Evolutionary conservation across 1,139 yeast genomes (phyloP).

Genomic region (Kluyveromyces sp.): DNA sequence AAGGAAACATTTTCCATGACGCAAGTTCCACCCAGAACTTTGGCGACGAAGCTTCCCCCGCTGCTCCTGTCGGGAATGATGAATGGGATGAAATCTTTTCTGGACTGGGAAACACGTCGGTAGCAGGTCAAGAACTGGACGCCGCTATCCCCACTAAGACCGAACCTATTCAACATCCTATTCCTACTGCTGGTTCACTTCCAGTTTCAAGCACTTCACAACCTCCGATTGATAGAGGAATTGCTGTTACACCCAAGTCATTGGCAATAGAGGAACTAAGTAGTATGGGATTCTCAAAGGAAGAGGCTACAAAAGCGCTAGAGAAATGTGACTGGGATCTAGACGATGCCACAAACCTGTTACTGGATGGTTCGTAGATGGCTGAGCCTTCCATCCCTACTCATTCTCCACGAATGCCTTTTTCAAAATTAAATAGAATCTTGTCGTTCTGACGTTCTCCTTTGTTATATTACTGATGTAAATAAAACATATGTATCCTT

Average conservation of each 20-base stretch:
- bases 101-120: constrained; percentile 60
- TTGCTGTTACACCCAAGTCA: constrained; percentile 38
- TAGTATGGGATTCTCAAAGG: constrained; percentile 81
- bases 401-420: too few species aligned
- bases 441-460: not conserved
- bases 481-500: not conserved
- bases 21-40: constrained; percentile 1
- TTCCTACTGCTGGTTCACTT: constrained; percentile 8
- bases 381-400: too few species aligned
- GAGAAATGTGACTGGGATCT: constrained; percentile 64
- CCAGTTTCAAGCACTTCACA: constrained; percentile 10
- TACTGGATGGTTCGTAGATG: constrained; percentile 56
- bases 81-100: constrained; percentile 96
- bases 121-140: constrained; percentile 9
- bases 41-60: not conserved
- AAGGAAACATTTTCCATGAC: constrained; percentile 14
- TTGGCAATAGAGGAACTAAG: constrained; percentile 65
- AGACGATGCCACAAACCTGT: constrained; percentile 76
- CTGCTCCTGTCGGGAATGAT: constrained; percentile 39
- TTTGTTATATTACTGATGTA: constrained; percentile 1
- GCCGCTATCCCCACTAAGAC: not conserved
- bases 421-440: not conserved
- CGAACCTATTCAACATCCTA: constrained; percentile 3
- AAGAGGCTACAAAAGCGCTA: constrained; percentile 62
- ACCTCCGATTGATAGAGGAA: constrained; percentile 25